Conservation (phyloP, 106 monocot species). For the Acorus calamus region DNA sequence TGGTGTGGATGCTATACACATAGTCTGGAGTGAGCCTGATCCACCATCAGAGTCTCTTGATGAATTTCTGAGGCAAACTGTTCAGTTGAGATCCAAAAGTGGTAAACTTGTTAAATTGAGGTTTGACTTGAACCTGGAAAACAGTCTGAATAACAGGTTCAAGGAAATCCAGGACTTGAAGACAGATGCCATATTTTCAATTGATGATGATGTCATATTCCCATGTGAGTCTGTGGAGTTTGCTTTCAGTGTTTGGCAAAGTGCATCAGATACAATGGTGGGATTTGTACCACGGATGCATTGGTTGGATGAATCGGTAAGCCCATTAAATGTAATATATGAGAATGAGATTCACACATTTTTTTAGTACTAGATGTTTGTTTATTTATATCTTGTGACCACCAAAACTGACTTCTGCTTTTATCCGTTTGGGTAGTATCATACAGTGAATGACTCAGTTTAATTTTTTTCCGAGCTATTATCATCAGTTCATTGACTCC, state of each 20-base stretch:
- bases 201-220: constrained; percentile 29
- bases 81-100: not conserved
- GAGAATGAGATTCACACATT: too few species aligned
- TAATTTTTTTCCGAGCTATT: too few species aligned
- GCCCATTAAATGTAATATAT: not conserved
- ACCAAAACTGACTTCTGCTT: too few species aligned
- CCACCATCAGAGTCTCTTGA: constrained; percentile 12
- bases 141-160: constrained; percentile 37
- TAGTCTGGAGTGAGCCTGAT: constrained; percentile 35
- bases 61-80: constrained; percentile 3
- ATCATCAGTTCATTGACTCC: too few species aligned
- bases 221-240: constrained; percentile 24
- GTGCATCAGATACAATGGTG: constrained; percentile 24
- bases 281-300: constrained; percentile 40
- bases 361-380: too few species aligned
- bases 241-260: constrained; percentile 24
- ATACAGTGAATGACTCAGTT: too few species aligned
- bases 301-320: constrained; percentile 21
- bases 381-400: too few species aligned
- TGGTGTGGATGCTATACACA: constrained; percentile 24
- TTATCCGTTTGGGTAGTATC: too few species aligned
- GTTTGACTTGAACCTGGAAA: constrained; percentile 21
- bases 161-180: constrained; percentile 16
- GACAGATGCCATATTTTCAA: constrained; percentile 29
- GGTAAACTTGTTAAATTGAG: constrained; percentile 3